Conservation (phyloP, 2,329 filamentous ascomycete genomes). For the Verticillium longisporum region DNA sequence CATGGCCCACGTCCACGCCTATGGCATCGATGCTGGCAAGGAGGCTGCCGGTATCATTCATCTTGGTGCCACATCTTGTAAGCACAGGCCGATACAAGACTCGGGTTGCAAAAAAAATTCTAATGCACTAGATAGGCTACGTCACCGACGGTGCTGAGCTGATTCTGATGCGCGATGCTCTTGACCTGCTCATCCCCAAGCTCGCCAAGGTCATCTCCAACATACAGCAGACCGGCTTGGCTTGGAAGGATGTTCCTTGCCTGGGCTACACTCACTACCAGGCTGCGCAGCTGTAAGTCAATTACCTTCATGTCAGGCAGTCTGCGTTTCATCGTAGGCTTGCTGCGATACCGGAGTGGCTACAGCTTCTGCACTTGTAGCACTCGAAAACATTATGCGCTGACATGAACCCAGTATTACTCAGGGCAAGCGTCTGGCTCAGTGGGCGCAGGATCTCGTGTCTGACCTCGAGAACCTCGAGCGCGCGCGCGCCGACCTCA, state of each 20-base stretch:
- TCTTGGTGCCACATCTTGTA: conserved; percentile 49
- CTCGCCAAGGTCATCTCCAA: conserved; percentile 73
- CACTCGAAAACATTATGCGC: neutral
- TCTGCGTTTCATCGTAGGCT: too few species aligned
- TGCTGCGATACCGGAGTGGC: conserved; percentile 8
- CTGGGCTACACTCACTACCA: conserved; percentile 73
- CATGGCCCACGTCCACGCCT: conserved; percentile 57
- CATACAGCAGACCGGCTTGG: conserved; percentile 62
- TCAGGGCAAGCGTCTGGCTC: conserved; percentile 58
- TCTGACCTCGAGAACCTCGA: conserved; percentile 70
- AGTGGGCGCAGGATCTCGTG: conserved; percentile 62
- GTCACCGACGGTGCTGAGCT: conserved; percentile 73
- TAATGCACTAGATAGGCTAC: conserved; percentile 20
- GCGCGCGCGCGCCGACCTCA: conserved; percentile 58
- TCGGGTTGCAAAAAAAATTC: neutral
- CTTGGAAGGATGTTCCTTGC: conserved; percentile 65
- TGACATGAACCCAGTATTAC: conserved; percentile 33
- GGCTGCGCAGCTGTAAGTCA: conserved; percentile 36
- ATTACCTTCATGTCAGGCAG: too few species aligned
- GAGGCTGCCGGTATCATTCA: conserved; percentile 81
- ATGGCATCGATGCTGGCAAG: conserved; percentile 61
- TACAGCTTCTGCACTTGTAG: neutral
- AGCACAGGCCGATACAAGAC: neutral
- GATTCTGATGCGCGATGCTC: conserved; percentile 60
- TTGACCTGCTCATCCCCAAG: conserved; percentile 72